Conservation (phyloP, 2,329 filamentous ascomycete species). For the Colletotrichum karsti region DNA sequence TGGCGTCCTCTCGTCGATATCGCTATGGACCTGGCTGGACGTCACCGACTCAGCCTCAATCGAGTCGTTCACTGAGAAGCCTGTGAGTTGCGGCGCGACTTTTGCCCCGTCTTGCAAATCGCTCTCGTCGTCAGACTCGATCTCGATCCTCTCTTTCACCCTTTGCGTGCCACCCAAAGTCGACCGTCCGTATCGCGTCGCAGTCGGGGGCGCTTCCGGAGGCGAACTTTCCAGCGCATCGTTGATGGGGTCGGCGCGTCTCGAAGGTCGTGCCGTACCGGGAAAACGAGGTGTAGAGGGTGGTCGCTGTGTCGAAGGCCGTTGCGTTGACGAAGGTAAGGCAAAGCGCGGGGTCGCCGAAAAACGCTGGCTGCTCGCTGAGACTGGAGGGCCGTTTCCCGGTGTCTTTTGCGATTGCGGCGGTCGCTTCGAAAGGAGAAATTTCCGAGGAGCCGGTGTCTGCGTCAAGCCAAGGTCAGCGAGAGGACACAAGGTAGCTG, state of each 20-base stretch:
- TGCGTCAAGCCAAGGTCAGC: constrained; percentile 18
- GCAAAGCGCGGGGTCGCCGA: constrained; percentile 49
- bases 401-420: constrained; percentile 41
- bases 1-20: constrained; percentile 9
- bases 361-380: constrained; percentile 38
- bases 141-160: constrained; percentile 31
- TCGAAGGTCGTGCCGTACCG: constrained; percentile 33
- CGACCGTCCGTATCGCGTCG: not conserved
- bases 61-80: constrained; percentile 14
- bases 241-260: constrained; percentile 23
- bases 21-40: constrained; percentile 7
- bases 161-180: not conserved
- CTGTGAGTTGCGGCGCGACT: not conserved
- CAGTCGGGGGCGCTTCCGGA: not conserved
- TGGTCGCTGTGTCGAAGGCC: constrained; percentile 32
- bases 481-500: not conserved
- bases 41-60: constrained; percentile 32
- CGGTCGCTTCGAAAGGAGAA: constrained; percentile 45
- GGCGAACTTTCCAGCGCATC: constrained; percentile 23
- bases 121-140: constrained; percentile 24
- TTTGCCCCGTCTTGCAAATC: constrained; percentile 33
- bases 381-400: constrained; percentile 21
- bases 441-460: constrained; percentile 50
- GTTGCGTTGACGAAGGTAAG: constrained; percentile 38
- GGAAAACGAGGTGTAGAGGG: constrained; percentile 21